Evolutionary conservation across 2,329 filamentous ascomycete species (phyloP).

Genomic region (Diaporthe humulicola): DNA sequence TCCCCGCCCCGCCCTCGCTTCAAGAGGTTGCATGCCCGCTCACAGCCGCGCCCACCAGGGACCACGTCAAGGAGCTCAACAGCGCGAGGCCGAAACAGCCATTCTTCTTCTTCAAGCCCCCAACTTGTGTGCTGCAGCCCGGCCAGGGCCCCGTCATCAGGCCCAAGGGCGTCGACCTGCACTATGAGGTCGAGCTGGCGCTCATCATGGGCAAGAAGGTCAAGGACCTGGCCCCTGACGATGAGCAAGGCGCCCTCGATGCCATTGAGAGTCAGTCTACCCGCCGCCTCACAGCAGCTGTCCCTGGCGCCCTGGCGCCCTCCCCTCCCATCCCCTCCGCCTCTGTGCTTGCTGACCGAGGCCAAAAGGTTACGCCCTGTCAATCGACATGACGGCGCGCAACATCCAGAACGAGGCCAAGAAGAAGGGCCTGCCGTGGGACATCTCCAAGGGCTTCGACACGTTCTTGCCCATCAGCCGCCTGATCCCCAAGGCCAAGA

Average conservation of each 20-base stretch:
- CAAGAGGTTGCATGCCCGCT: background rate
- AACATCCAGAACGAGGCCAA: conserved; percentile 98
- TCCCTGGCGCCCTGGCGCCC: background rate
- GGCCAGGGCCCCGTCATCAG: conserved; percentile 83
- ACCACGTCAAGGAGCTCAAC: conserved; percentile 94
- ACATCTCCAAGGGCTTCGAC: conserved; percentile 97
- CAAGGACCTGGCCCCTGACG: conserved; percentile 80
- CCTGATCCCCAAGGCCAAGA: conserved; percentile 82
- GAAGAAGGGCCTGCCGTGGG: conserved; percentile 96
- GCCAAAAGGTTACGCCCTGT: conserved; percentile 81
- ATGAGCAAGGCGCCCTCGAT: conserved; percentile 81
- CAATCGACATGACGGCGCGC: conserved; percentile 97
- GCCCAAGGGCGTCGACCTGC: conserved; percentile 85
- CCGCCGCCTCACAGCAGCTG: background rate
- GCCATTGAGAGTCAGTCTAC: conserved; percentile 78
- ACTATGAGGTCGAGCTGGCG: conserved; percentile 96
- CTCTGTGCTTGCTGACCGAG: background rate
- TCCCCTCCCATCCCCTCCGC: no score
- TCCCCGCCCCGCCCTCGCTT: background rate
- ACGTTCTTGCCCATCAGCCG: conserved; percentile 92
- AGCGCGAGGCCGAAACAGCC: conserved; percentile 91
- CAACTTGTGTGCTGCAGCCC: conserved; percentile 86
- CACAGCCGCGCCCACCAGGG: conserved; percentile 63
- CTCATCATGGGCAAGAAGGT: conserved; percentile 88
- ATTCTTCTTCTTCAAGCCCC: conserved; percentile 98